Evolutionary conservation across 179 eudicot genomes (phyloP).

Genomic region (Heliamphora pulchella): DNA sequence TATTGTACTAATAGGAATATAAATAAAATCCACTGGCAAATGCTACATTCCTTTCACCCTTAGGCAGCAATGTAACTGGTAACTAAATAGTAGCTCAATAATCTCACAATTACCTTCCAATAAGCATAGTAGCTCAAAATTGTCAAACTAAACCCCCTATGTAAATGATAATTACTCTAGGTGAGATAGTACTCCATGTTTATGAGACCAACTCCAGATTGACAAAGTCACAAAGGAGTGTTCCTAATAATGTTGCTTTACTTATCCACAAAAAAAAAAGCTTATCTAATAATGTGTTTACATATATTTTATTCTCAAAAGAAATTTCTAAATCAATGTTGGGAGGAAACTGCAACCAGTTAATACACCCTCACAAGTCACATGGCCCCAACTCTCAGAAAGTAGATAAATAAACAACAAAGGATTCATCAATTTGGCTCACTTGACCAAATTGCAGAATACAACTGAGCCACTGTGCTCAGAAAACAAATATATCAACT

Average conservation of each 20-base stretch:
- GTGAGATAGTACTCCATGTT: not conserved
- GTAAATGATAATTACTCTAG: not conserved
- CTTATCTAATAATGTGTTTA: no score
- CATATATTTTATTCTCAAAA: not conserved
- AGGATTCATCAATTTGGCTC: not conserved
- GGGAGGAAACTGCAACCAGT: not conserved
- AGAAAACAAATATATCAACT: not conserved
- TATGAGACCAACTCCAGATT: not conserved
- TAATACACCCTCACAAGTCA: not conserved
- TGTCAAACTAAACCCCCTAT: not conserved
- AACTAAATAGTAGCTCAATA: not conserved
- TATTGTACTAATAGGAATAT: not conserved
- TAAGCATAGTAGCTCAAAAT: not conserved
- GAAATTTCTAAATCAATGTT: not conserved
- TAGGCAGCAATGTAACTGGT: not conserved
- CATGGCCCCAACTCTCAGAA: not conserved
- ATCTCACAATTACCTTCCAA: not conserved
- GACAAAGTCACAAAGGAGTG: no score
- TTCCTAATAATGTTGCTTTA: no score
- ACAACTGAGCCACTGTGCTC: not conserved
- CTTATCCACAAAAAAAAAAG: no score
- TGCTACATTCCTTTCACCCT: not conserved
- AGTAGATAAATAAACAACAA: not conserved
- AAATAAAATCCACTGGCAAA: not conserved
- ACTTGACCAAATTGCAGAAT: not conserved